Evolutionary conservation across 2,329 filamentous ascomycete genomes (phyloP), one percentile per base, ranked within the genome.

Genomic region (Fusarium irregulare): DNA sequence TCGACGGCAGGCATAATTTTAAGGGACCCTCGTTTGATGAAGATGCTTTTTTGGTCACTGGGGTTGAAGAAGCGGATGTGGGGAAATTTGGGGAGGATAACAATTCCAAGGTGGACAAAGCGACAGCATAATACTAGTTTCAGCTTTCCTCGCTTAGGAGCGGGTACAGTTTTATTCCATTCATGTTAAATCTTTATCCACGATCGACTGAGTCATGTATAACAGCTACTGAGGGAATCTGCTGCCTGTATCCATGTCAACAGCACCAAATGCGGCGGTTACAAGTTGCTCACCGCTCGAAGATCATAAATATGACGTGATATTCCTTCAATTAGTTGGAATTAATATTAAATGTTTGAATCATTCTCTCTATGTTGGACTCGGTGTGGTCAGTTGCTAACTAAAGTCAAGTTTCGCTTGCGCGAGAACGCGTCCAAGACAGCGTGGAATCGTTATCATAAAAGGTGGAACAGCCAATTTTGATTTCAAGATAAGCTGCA

Each of bases 1-100:
- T 84, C 16, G 83, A 85, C 57, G 83, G 83, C 6, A 77, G 80
- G 27, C 83, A 84, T 68, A 80, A 84, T 68, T 85, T 63, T 21
- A 47, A 74, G 11, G 72, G 72, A 7, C 61, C 61, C 6, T 37
- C 34, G n/a, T 37, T 37, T 37, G 34, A 37, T 37, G 34, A 37
- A 37, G 34, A 37, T 11, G 34, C 34, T n/a, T 37, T 37, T 37
- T 37, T 37, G 18, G 34, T 37, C 9, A 37, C 34, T n/a, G 18
- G 34, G 9, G 18, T 37, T 10, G 34, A 37, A 37, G 34, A 37
- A 37, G 34, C 34, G 9, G 34, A 37, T 37, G 18, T 37, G 34
- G 34, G 34, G 18, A n/a, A 37, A 11, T 37, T n/a, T n/a, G 34
- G 34, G 6, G 34, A n/a, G 34, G 34, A 37, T n/a, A 37, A 37